These are phyloP conservation scores for Saturnispora serradocipensis DNA, from an alignment of 805 yeast species.

Conservation along the genomic window DNA sequence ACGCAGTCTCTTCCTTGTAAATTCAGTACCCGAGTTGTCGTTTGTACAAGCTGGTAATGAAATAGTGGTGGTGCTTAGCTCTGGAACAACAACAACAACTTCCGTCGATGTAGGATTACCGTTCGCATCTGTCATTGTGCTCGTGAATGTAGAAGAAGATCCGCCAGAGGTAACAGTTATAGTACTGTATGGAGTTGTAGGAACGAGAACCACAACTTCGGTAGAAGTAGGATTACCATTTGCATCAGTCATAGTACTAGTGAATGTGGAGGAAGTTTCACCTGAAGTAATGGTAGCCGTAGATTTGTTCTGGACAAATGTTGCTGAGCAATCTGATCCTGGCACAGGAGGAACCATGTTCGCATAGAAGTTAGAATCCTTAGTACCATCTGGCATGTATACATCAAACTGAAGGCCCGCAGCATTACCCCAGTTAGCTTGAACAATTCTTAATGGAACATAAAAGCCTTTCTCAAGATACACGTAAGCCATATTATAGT, in stretches of 20 bases:
- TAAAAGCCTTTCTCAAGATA: slow-evolving; percentile 5
- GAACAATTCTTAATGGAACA: slow-evolving; percentile 7
- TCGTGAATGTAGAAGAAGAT: no score
- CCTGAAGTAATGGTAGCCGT: not conserved
- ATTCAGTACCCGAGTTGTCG: no score
- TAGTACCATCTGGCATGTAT: not conserved
- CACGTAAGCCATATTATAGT: not conserved
- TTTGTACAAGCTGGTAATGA: no score
- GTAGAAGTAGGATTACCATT: not conserved
- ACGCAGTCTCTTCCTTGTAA: no score
- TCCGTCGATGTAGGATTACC: not conserved
- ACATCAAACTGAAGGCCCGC: slow-evolving; percentile 1
- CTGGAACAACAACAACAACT: not conserved
- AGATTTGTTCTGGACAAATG: not conserved
- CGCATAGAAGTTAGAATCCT: not conserved
- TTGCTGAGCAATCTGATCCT: not conserved
- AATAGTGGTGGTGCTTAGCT: no score
- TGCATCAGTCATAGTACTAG: not conserved
- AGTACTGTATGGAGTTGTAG: not conserved
- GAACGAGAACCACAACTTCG: not conserved
- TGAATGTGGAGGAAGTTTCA: not conserved
- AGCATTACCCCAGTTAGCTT: not conserved
- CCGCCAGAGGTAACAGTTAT: not conserved
- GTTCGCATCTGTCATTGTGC: not conserved
- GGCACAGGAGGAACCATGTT: not conserved